These are phyloP conservation scores for Saxophila tyrrhenica DNA, from an alignment of 495 filamentous ascomycete genomes.

Conservation along the genomic window DNA sequence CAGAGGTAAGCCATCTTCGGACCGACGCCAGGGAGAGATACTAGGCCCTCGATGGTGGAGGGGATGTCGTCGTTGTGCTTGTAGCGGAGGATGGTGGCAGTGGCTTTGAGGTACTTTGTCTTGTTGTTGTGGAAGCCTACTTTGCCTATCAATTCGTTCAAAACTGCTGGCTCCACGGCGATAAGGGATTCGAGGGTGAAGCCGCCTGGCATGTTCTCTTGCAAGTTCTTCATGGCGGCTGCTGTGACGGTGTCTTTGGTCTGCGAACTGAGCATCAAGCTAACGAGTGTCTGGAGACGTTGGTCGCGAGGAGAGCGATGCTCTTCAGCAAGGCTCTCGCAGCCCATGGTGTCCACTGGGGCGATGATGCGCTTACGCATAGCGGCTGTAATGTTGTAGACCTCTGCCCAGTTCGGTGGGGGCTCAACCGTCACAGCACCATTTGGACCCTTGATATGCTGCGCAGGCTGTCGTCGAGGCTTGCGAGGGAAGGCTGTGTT, in stretches of 20 bases:
- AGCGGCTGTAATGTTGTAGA: slow-evolving; percentile 63
- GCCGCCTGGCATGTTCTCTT: slow-evolving; percentile 56
- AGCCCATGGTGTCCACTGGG: slow-evolving; percentile 97
- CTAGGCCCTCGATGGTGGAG: slow-evolving; percentile 62
- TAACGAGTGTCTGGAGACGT: slow-evolving; percentile 82
- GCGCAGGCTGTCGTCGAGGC: slow-evolving; percentile 50
- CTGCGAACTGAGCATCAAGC: slow-evolving; percentile 92
- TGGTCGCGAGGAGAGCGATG: slow-evolving; percentile 46
- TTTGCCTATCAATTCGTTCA: slow-evolving; percentile 71
- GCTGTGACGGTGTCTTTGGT: slow-evolving; percentile 94
- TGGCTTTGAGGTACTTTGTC: slow-evolving; percentile 74
- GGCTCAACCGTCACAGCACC: slow-evolving; percentile 48
- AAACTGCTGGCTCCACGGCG: slow-evolving; percentile 49
- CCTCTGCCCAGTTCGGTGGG: slow-evolving; percentile 72
- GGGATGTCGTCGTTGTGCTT: slow-evolving; percentile 69
- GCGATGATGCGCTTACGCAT: slow-evolving; percentile 71
- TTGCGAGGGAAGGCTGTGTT: slow-evolving; percentile 23
- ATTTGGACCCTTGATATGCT: slow-evolving; percentile 46
- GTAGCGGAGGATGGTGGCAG: slow-evolving; percentile 63
- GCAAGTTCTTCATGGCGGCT: slow-evolving; percentile 66
- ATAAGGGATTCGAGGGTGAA: slow-evolving; percentile 74
- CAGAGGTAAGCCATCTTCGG: slow-evolving; percentile 97
- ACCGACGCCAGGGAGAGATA: slow-evolving; percentile 77
- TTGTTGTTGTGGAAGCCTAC: slow-evolving; percentile 97
- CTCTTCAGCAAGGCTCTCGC: slow-evolving; percentile 59